Conservation (phyloP, 768 basidiomycete species). For the Tylopilus balloui region DNA sequence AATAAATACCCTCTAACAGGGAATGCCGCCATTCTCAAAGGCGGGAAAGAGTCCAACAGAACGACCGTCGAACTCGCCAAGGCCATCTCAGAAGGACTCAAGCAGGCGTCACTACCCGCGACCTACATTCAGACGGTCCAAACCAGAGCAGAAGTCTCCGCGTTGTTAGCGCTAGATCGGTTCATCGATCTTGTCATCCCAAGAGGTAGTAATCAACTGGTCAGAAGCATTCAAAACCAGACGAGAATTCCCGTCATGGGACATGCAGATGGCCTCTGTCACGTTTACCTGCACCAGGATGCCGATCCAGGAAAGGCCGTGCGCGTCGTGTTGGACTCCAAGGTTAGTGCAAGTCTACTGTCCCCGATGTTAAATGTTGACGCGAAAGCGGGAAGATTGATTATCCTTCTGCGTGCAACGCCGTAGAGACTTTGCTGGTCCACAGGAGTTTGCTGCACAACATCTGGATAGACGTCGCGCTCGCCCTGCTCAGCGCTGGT, state of each 20-base stretch:
- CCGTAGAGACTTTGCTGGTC: constrained; percentile 84
- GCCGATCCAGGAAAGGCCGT: constrained; percentile 78
- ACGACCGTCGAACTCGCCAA: constrained; percentile 74
- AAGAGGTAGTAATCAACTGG: constrained; percentile 87
- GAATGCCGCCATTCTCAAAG: constrained; percentile 95
- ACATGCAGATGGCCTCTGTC: constrained; percentile 94
- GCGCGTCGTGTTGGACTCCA: constrained; percentile 82
- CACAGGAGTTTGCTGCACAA: constrained; percentile 68
- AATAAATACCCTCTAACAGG: constrained; percentile 44
- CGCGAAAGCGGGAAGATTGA: constrained; percentile 51
- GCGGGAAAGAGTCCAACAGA: constrained; percentile 89
- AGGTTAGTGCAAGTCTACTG: constrained; percentile 46
- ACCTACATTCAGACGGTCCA: constrained; percentile 91
- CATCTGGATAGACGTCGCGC: constrained; percentile 79
- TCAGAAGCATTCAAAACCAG: constrained; percentile 80
- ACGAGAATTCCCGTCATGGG: constrained; percentile 98
- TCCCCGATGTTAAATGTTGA: background rate
- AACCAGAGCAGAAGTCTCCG: constrained; percentile 86
- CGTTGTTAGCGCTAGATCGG: constrained; percentile 77
- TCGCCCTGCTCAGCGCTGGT: constrained; percentile 58
- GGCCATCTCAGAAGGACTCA: constrained; percentile 75
- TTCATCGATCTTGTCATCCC: constrained; percentile 98
- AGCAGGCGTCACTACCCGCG: constrained; percentile 64
- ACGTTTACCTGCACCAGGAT: constrained; percentile 80
- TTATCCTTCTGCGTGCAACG: constrained; percentile 95